Percentiles rank a stretch among this genome's conserved stretches.
Evolutionary conservation across 306 rosid genomes (phyloP).

Genomic region (Quercus cerris): DNA sequence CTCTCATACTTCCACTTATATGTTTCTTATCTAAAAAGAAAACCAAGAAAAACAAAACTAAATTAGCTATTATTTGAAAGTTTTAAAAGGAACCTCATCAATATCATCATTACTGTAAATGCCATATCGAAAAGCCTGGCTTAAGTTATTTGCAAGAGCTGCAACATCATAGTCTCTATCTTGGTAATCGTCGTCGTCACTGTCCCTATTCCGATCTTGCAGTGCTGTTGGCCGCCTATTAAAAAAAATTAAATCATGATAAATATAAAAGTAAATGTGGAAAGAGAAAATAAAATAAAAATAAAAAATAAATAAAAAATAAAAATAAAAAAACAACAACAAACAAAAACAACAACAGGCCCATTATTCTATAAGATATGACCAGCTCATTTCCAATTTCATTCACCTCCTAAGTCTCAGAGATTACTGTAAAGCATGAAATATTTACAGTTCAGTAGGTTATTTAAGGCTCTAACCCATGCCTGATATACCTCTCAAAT

Average conservation of each 20-base stretch:
- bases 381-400: background rate
- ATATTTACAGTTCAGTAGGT: background rate
- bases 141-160: conserved; percentile 89
- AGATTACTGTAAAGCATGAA: background rate
- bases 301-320: too few relatives aligned
- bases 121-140: conserved; percentile 96
- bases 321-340: background rate
- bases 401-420: background rate
- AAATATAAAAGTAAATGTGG: background rate
- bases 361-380: background rate
- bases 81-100: conserved; percentile 60
- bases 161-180: conserved; percentile 98
- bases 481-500: background rate
- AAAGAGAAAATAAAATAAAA: background rate
- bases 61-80: background rate
- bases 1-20: background rate
- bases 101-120: conserved; percentile 81
- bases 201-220: conserved; percentile 90
- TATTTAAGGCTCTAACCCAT: background rate
- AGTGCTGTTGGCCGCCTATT: conserved; percentile 89
- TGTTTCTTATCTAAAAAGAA: background rate
- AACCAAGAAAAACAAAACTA: background rate
- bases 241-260: conserved; percentile 26
- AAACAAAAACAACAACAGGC: background rate
- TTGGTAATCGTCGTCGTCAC: conserved; percentile 95